A percentile compares a stretch with the other conserved stretches of the same genome.
phyloP scores from a whole-genome alignment of 306 rosid species.

The Lupinus albus region DNA sequence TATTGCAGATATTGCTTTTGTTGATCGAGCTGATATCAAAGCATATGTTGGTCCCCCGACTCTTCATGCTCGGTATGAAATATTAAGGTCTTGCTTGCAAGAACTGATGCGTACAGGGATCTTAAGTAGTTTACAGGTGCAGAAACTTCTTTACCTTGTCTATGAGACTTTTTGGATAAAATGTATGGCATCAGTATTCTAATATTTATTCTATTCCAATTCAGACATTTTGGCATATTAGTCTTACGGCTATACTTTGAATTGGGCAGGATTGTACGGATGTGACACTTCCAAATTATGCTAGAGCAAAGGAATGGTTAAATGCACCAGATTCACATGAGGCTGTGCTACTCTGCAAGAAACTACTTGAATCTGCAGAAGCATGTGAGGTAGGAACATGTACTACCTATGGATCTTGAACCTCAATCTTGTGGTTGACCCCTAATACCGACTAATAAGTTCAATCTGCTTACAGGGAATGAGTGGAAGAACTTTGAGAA shows the following conservation, averaged over 20 bases:
- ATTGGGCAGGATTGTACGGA: constrained; percentile 58
- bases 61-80: constrained; percentile 91
- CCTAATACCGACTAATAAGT: constrained; percentile 18
- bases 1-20: constrained; percentile 89
- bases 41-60: constrained; percentile 99
- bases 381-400: constrained; percentile 75
- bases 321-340: constrained; percentile 51
- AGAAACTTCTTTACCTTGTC: constrained; percentile 23
- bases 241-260: constrained; percentile 39
- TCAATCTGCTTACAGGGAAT: constrained; percentile 61
- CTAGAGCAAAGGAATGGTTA: constrained; percentile 62
- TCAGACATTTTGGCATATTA: constrained; percentile 27
- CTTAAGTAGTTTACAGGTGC: constrained; percentile 65
- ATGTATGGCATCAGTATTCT: constrained; percentile 2
- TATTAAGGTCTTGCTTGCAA: constrained; percentile 80
- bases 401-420: constrained; percentile 32
- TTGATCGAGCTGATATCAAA: constrained; percentile 96
- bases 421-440: constrained; percentile 26
- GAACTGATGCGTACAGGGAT: constrained; percentile 77
- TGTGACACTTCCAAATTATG: constrained; percentile 59
- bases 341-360: constrained; percentile 55
- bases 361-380: constrained; percentile 76
- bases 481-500: constrained; percentile 91
- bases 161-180: neutral
- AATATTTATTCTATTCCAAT: constrained; percentile 6